These are phyloP conservation scores for Pseudocercospora crystallina DNA, from an alignment of 2,329 filamentous ascomycete species.

Conservation along the genomic window DNA sequence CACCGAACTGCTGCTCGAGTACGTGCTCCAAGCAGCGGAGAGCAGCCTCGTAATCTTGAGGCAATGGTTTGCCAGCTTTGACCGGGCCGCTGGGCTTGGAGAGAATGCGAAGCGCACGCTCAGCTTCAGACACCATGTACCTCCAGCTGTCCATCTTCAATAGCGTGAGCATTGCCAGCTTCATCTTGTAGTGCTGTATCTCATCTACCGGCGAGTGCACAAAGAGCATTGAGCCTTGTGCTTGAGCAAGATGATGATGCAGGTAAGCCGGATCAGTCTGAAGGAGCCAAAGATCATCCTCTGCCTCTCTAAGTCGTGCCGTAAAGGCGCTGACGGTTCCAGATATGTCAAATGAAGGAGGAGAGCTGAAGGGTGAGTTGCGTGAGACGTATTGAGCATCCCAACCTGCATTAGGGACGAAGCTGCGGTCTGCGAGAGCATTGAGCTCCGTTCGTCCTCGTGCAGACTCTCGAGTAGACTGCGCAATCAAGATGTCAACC, in stretches of 20 bases:
- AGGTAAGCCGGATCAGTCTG: constrained; percentile 27
- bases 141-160: not conserved
- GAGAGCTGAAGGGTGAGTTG: constrained; percentile 16
- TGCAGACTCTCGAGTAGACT: not conserved
- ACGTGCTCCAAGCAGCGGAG: not conserved
- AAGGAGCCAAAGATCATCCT: constrained; percentile 27
- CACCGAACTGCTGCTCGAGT: not conserved
- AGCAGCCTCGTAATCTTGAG: not conserved
- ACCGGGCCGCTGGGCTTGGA: not conserved
- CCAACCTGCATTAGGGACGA: not conserved
- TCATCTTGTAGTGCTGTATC: not conserved
- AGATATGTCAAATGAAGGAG: constrained; percentile 20
- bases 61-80: not conserved
- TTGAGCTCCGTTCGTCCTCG: not conserved
- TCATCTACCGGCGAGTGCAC: not conserved
- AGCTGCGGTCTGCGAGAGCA: not conserved
- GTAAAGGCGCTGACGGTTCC: constrained; percentile 12
- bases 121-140: not conserved
- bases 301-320: constrained; percentile 17
- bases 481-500: constrained; percentile 9
- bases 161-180: not conserved
- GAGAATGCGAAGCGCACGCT: not conserved
- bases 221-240: not conserved
- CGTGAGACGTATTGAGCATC: not conserved
- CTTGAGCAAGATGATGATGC: not conserved